Evolutionary conservation across 2,329 filamentous ascomycete species (phyloP), one percentile per base, ranked within the genome.

Genomic region (Microcyclospora pomicola): DNA sequence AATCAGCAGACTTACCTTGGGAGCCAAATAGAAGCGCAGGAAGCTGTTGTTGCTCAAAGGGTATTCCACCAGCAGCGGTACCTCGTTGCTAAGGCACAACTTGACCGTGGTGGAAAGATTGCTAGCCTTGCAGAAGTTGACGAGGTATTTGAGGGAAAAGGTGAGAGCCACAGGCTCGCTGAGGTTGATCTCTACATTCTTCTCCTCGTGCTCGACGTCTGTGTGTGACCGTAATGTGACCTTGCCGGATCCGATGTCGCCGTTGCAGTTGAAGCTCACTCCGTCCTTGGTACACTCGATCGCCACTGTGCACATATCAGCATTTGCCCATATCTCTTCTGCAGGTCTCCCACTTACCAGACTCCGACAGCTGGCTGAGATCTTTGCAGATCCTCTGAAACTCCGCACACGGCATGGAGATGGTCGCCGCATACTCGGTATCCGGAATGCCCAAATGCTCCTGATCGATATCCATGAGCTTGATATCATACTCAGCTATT

Each of bases 401-500:
- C 66, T 98, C 91, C 34, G 69, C 61, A 27, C 82, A 77, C 11
- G 91, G 88, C 84, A 98, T 86, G 38, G 74, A 70, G 48, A 98
- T 83, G 13, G 82, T 91, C 34, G 91, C 82, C 30, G 86, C 82
- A 59, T 98, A 98, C 57, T 98, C 91, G n/a, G 92, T 98, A 55
- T 98, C 88, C 12, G 91, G 91, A 54, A 98, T 98, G 46, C 91
- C 91, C 65, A 98, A 69, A 64, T 98, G 91, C 73, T 98, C 91
- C 69, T 98, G 92, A 66, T 98, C 91, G 63, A 98, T 98, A 62
- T 98, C 91, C 91, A 98, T 98, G 61, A 98, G 78, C 74, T 98
- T 98, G 66, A 98, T 82, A 64, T 98, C 91, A 63, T 98, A 98
- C 71, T 98, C 92, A 74, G 84, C 93, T 59, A 98, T 75, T 50